Conservation (phyloP, 257 asterid genomes). For the Primulina huaijiensis region DNA sequence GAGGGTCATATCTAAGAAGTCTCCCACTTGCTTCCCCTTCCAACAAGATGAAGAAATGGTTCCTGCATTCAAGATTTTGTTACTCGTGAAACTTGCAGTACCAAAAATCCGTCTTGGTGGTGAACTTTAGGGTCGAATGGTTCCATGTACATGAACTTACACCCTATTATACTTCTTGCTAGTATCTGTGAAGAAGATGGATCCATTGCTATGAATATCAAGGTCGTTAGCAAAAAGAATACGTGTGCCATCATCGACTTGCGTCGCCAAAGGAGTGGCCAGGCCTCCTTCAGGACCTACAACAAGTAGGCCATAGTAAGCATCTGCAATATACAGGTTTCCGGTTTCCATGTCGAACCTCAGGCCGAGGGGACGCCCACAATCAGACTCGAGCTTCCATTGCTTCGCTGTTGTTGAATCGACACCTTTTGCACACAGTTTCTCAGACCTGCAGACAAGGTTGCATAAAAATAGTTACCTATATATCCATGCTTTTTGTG, state of each 20-base stretch:
- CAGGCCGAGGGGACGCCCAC: constrained; percentile 92
- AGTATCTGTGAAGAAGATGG: constrained; percentile 89
- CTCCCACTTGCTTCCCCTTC: constrained; percentile 93
- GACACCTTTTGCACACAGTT: constrained; percentile 54
- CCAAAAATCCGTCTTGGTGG: too few relatives aligned
- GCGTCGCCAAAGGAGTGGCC: constrained; percentile 63
- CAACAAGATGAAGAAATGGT: constrained; percentile 72
- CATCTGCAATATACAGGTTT: constrained; percentile 76
- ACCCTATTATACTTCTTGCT: constrained; percentile 73
- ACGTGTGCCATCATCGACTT: constrained; percentile 56
- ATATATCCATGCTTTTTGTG: neutral
- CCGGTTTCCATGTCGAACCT: constrained; percentile 67
- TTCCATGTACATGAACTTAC: constrained; percentile 38
- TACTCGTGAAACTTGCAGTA: neutral
- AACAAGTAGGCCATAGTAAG: constrained; percentile 71
- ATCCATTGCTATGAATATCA: constrained; percentile 74
- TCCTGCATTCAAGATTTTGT: constrained; percentile 33
- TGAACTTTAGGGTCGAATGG: too few relatives aligned
- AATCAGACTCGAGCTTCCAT: constrained; percentile 63
- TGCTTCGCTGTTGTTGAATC: constrained; percentile 74
- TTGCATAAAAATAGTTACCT: neutral
- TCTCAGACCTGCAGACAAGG: constrained; percentile 51
- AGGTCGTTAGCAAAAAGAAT: constrained; percentile 93
- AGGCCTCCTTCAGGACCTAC: constrained; percentile 82
- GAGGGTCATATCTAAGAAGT: constrained; percentile 72